Evolutionary conservation across 345 rosid species (phyloP).

Genomic region (Citropsis articulata): DNA sequence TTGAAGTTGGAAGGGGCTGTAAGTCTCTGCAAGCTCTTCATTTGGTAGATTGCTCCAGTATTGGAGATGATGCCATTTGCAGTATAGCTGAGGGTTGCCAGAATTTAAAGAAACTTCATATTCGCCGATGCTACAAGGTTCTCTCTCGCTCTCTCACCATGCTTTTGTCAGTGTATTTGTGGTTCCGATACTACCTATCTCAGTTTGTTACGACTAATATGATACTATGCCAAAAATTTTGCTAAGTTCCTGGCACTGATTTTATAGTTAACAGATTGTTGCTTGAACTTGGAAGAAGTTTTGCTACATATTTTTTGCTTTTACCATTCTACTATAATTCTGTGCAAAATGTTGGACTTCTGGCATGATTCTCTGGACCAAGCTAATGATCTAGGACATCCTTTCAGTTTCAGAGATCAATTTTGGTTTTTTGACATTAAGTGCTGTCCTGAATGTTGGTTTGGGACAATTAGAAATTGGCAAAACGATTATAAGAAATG

Average conservation of each 20-base stretch:
- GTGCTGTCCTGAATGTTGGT: conserved; percentile 1
- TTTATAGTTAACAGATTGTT: neutral
- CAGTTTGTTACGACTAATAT: neutral
- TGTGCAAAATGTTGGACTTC: neutral
- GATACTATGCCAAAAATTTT: neutral
- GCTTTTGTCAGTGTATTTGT: neutral
- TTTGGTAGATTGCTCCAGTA: conserved; percentile 78
- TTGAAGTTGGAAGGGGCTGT: conserved; percentile 79
- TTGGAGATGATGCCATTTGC: conserved; percentile 78
- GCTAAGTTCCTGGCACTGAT: neutral
- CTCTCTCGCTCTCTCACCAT: conserved; percentile 16
- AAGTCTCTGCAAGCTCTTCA: conserved; percentile 74
- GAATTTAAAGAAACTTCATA: conserved; percentile 81
- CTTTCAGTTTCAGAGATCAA: neutral
- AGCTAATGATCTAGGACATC: neutral
- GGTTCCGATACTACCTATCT: neutral
- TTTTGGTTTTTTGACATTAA: neutral
- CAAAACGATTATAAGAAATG: neutral
- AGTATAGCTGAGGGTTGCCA: conserved; percentile 81
- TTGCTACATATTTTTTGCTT: neutral
- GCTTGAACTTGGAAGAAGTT: neutral
- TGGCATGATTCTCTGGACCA: neutral
- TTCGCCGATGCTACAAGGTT: conserved; percentile 90
- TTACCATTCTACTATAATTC: neutral
- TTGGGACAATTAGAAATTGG: neutral